phyloP scores from a whole-genome alignment of 306 rosid genomes.

The Ormosia semicastrata region DNA sequence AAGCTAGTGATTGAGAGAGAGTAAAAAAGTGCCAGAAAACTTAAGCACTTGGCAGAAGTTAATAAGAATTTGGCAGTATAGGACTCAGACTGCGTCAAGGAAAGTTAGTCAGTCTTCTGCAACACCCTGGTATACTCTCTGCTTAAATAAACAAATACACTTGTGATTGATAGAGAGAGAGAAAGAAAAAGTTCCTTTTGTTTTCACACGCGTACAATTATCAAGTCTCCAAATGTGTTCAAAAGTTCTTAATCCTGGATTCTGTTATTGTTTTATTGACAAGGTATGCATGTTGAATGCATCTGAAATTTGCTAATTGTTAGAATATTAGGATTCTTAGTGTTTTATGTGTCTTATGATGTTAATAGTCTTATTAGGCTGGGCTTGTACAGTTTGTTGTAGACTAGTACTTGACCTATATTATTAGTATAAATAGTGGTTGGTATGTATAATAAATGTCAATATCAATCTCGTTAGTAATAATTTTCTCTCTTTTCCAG shows the following conservation, averaged over 20 bases:
- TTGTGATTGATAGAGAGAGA: neutral
- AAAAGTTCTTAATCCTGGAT: conserved; percentile 9
- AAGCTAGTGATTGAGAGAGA: neutral
- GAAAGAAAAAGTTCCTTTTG: neutral
- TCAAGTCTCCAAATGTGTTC: neutral
- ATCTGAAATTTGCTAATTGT: neutral
- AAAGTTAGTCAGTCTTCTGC: neutral
- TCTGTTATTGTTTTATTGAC: neutral
- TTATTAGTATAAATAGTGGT: neutral
- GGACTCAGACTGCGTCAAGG: neutral
- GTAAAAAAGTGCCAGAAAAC: neutral
- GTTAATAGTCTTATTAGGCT: neutral
- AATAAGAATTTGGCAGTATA: neutral
- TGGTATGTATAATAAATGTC: neutral
- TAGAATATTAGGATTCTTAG: neutral
- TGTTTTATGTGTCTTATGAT: neutral
- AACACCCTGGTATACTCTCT: neutral
- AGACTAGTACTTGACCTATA: neutral
- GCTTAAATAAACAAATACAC: neutral
- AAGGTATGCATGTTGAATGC: neutral
- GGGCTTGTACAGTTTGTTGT: neutral
- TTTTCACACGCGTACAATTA: neutral
- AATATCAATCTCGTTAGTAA: neutral
- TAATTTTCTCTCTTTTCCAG: neutral
- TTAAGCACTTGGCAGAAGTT: neutral